Conservation (phyloP, 2,329 filamentous ascomycete species). For the Alternaria ethzedia region DNA sequence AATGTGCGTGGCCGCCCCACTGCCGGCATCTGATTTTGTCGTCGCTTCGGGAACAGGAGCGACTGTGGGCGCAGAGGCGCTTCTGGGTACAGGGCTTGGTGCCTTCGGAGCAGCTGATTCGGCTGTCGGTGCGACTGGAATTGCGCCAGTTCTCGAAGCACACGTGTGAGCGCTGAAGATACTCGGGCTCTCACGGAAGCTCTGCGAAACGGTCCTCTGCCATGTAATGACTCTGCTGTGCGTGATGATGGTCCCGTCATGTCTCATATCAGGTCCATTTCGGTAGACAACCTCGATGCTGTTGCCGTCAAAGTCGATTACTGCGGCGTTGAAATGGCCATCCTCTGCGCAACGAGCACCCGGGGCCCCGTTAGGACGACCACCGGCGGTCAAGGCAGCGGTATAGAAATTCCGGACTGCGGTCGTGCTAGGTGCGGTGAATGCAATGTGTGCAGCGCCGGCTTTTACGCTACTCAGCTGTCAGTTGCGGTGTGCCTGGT, state of each 20-base stretch:
- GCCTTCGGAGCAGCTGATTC: slow-evolving; percentile 34
- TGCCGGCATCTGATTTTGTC: slow-evolving; percentile 42
- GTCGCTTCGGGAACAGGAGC: slow-evolving; percentile 28
- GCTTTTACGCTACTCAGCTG: slow-evolving; percentile 51
- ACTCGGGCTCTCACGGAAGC: slow-evolving; percentile 41
- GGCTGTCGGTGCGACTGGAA: slow-evolving; percentile 29
- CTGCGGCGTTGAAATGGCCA: slow-evolving; percentile 67
- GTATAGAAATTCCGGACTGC: slow-evolving; percentile 76
- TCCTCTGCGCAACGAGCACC: slow-evolving; percentile 59
- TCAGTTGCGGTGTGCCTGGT: slow-evolving; percentile 29
- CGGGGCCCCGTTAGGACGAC: slow-evolving; percentile 63
- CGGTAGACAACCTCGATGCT: slow-evolving; percentile 78
- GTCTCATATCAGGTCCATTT: slow-evolving; percentile 47
- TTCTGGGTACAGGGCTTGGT: slow-evolving; percentile 34
- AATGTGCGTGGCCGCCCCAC: slow-evolving; percentile 66
- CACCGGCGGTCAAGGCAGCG: slow-evolving; percentile 70
- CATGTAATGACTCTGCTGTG: slow-evolving; percentile 55
- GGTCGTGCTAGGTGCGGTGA: slow-evolving; percentile 70
- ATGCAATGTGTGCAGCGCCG: slow-evolving; percentile 66
- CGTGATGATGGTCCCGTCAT: slow-evolving; percentile 50
- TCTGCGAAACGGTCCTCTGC: slow-evolving; percentile 41
- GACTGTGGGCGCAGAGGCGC: slow-evolving; percentile 40
- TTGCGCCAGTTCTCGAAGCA: slow-evolving; percentile 32
- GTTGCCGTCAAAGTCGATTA: slow-evolving; percentile 83
- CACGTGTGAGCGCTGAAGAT: slow-evolving; percentile 37